Evolutionary conservation across 148 eudicot genomes (phyloP).

Genomic region (Nyssa sinensis): DNA sequence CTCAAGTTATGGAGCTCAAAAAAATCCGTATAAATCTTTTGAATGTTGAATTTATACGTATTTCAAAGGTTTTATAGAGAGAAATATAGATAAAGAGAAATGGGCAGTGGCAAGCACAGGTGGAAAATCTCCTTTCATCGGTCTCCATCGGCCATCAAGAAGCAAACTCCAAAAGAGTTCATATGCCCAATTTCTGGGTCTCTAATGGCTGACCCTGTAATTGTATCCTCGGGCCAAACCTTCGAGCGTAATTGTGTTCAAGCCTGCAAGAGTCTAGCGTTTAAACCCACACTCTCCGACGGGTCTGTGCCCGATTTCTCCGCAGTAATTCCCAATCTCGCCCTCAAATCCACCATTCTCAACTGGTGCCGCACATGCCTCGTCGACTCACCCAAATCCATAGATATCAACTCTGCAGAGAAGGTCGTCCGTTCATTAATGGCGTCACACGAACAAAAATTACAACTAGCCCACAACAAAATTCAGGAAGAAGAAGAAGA

Average conservation of each 20-base stretch:
- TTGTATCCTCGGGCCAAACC: conserved; percentile 81
- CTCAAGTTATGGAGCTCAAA: neutral
- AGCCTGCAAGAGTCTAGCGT: conserved; percentile 53
- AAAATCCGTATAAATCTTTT: neutral
- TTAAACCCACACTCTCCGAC: conserved; percentile 47
- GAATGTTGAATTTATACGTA: neutral
- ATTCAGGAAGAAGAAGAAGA: too few relatives aligned
- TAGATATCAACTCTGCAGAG: conserved; percentile 38
- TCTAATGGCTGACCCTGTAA: conserved; percentile 87
- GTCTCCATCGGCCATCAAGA: conserved; percentile 25
- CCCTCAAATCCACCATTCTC: conserved; percentile 59
- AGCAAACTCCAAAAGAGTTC: conserved; percentile 48
- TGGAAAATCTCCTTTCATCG: conserved; percentile 67
- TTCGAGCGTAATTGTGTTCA: conserved; percentile 71
- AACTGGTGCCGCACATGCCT: conserved; percentile 42
- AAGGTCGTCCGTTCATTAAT: conserved; percentile 36
- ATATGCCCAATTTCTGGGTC: conserved; percentile 63
- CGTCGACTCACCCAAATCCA: conserved; percentile 40
- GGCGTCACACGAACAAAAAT: conserved; percentile 5
- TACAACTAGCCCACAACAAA: neutral
- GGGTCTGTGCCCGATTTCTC: conserved; percentile 64
- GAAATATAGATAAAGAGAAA: conserved; percentile 14
- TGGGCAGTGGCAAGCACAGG: conserved; percentile 52
- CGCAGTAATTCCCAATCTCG: conserved; percentile 55
- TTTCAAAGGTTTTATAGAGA: conserved; percentile 6